Percentiles rank a stretch among this genome's conserved stretches.
Conservation (phyloP, 2,329 filamentous ascomycete species). For the Penicillium sp. region DNA sequence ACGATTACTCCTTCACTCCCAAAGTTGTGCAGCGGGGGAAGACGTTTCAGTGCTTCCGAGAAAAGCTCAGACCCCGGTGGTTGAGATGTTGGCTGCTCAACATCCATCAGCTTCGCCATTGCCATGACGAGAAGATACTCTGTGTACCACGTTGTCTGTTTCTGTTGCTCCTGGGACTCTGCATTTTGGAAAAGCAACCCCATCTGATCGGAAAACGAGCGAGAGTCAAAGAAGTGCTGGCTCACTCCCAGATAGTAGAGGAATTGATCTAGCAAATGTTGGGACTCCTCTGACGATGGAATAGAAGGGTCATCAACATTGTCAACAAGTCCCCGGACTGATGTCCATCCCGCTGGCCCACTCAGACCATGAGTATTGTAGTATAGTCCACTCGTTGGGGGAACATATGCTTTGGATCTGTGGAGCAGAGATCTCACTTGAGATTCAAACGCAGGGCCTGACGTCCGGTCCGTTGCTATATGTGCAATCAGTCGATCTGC, state of each 20-base stretch:
- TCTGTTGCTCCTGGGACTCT: slow-evolving; percentile 10
- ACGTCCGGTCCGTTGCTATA: slow-evolving; percentile 20
- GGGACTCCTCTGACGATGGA: slow-evolving; percentile 18
- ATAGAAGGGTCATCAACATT: neutral
- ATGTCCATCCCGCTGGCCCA: slow-evolving; percentile 4
- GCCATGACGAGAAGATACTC: slow-evolving; percentile 27
- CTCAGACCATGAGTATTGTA: neutral
- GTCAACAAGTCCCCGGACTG: slow-evolving; percentile 4
- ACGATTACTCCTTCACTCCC: slow-evolving; percentile 16
- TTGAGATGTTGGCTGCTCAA: slow-evolving; percentile 16
- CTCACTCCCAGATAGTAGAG: slow-evolving; percentile 26
- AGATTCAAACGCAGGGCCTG: slow-evolving; percentile 21
- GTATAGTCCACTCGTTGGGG: neutral
- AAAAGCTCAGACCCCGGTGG: slow-evolving; percentile 19
- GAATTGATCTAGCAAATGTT: slow-evolving; percentile 22
- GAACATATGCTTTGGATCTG: slow-evolving; percentile 1
- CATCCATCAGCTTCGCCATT: slow-evolving; percentile 26
- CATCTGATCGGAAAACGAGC: slow-evolving; percentile 20
- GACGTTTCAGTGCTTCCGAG: slow-evolving; percentile 16
- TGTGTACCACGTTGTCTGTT: slow-evolving; percentile 18
- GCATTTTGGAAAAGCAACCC: slow-evolving; percentile 17
- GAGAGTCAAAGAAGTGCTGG: slow-evolving; percentile 24
- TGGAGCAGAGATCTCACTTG: slow-evolving; percentile 20
- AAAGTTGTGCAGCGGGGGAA: slow-evolving; percentile 13
- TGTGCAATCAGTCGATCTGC: neutral